phyloP scores from a whole-genome alignment of 2,329 filamentous ascomycete genomes.

The Fusarium algeriense region DNA sequence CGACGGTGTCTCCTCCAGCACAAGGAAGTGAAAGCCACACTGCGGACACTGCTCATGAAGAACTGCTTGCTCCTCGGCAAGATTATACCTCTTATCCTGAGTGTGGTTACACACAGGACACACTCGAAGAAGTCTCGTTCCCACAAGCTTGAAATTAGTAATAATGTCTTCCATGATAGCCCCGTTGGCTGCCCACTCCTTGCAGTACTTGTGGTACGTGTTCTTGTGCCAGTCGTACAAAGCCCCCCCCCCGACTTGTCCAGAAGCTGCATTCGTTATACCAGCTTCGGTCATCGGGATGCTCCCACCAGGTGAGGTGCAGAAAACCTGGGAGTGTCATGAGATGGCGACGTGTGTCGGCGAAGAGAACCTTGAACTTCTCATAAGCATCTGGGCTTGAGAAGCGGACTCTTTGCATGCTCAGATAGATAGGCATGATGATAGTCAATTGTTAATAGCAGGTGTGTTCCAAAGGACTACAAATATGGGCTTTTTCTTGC shows the following conservation, averaged over 20 bases:
- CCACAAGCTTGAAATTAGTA: slow-evolving; percentile 37
- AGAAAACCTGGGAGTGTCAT: slow-evolving; percentile 21
- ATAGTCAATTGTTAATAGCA: background rate
- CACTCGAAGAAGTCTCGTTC: slow-evolving; percentile 24
- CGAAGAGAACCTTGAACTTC: slow-evolving; percentile 34
- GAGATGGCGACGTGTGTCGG: slow-evolving; percentile 25
- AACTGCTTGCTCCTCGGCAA: slow-evolving; percentile 35
- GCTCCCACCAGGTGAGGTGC: slow-evolving; percentile 30
- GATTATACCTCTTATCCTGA: slow-evolving; percentile 35
- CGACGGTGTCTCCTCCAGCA: slow-evolving; percentile 29
- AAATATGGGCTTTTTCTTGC: background rate
- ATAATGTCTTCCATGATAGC: slow-evolving; percentile 40
- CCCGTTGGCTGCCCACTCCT: slow-evolving; percentile 27
- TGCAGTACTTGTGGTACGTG: slow-evolving; percentile 36
- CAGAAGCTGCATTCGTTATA: slow-evolving; percentile 39
- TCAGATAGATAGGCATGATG: slow-evolving; percentile 24
- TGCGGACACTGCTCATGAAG: slow-evolving; percentile 28
- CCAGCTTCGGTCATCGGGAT: slow-evolving; percentile 20
- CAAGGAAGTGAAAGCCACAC: slow-evolving; percentile 36
- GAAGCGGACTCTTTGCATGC: slow-evolving; percentile 25
- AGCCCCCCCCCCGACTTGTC: slow-evolving; percentile 23
- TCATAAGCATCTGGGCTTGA: slow-evolving; percentile 27
- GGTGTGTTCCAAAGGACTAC: background rate
- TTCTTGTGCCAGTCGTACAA: slow-evolving; percentile 36
- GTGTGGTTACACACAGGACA: slow-evolving; percentile 32